phyloP scores from a whole-genome alignment of 2,329 filamentous ascomycete species.

The Ceratocystis alfenasii region DNA sequence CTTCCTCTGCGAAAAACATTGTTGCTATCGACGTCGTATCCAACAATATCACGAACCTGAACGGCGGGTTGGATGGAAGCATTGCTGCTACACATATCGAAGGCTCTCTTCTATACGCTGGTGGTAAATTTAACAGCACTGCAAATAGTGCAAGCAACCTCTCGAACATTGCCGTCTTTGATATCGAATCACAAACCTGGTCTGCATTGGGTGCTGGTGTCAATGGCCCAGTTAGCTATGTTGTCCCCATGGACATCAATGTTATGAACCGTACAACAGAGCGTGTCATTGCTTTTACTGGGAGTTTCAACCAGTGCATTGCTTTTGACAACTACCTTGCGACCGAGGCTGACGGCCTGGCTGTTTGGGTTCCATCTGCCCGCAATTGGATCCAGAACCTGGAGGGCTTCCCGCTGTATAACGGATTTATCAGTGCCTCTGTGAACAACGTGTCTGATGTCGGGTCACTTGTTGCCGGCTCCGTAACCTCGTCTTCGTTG shows the following conservation, averaged over 20 bases:
- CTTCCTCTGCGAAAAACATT: conserved; percentile 57
- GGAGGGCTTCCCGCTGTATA: conserved; percentile 50
- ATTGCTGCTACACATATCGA: conserved; percentile 62
- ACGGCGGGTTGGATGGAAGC: conserved; percentile 65
- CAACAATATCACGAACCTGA: conserved; percentile 47
- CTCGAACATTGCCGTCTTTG: conserved; percentile 65
- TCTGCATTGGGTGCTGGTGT: conserved; percentile 71
- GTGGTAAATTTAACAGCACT: conserved; percentile 72
- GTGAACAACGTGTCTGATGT: conserved; percentile 52
- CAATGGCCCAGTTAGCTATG: conserved; percentile 60
- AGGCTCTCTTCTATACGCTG: conserved; percentile 60
- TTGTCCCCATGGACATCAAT: conserved; percentile 71
- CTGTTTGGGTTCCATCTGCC: conserved; percentile 78
- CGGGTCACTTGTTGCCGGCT: conserved; percentile 68
- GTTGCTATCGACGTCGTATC: conserved; percentile 57
- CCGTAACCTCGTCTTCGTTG: conserved; percentile 62
- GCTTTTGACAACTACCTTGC: conserved; percentile 52
- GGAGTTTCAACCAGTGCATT: conserved; percentile 62
- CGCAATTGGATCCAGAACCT: conserved; percentile 83
- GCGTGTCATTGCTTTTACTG: conserved; percentile 65
- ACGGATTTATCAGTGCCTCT: conserved; percentile 59
- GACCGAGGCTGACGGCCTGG: conserved; percentile 60
- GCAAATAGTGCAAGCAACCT: conserved; percentile 51
- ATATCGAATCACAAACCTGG: conserved; percentile 59
- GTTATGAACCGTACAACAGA: conserved; percentile 57